Evolutionary conservation across 2,329 filamentous ascomycete species (phyloP), one percentile per base, ranked within the genome.

Genomic region (Aspergillus fumigatiaffinis): DNA sequence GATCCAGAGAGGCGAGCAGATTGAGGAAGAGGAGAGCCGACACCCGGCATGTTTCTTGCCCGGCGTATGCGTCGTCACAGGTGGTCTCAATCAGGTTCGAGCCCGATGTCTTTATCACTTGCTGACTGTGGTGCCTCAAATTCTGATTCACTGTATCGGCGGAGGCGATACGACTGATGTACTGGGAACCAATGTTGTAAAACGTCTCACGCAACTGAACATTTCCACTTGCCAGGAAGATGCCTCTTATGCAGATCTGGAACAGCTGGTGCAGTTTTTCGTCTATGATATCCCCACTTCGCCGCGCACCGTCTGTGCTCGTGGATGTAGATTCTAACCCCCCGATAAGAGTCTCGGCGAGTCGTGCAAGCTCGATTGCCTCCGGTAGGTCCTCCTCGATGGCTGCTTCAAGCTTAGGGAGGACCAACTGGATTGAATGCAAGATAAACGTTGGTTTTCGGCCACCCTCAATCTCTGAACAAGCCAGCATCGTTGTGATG

Each of bases 251-350:
- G 60, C 90, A 92, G 42, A 91, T 85, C 61, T 96, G 90, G 80
- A 99, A 97, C 3, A 97, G 83, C 69, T 96, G 89, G 69, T 92
- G 92, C 0, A 97, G 82, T 68, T 94, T 91, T 71, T 97, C 93
- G 69, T 91, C 90, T 35, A 94, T 86, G 26, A 93, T 81, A 70
- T 91, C 91, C 38, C 88, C 80, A 53, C 77, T 79, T 50, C 74
- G 70, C 47, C 74, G 71, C 12, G 76, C 77, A 61, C 76, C 74
- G 53, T 78, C 77, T 29, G 76, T 61, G 23, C 66, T 69, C 14
- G 73, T 65, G 21, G 68, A 61, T 42, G 71, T 70, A 29, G 71
- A 69, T 23, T 74, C 73, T 46, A 80, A 68, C 51, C 73, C 75
- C 28, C 73, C 73, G 47, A 80, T 77, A 63, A 74, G 87, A 78